These are phyloP conservation scores for Exophiala mesophila DNA, from an alignment of 2,329 filamentous ascomycete species.

Conservation along the genomic window DNA sequence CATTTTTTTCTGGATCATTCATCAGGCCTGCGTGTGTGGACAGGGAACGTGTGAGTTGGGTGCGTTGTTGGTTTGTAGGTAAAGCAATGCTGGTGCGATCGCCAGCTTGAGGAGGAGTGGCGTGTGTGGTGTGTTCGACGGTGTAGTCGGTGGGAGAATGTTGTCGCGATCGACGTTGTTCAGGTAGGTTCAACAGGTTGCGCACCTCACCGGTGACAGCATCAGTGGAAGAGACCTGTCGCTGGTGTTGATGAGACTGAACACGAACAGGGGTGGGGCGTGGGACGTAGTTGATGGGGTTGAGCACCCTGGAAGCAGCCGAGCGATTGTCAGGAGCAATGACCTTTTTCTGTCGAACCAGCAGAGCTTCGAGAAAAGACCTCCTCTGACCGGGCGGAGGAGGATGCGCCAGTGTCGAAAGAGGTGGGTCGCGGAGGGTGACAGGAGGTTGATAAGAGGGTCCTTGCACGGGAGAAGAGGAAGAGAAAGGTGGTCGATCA, in stretches of 20 bases:
- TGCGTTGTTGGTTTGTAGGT: constrained; percentile 40
- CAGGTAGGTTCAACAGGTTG: constrained; percentile 52
- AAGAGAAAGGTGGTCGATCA: constrained; percentile 3
- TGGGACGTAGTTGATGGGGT: constrained; percentile 58
- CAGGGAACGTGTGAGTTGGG: constrained; percentile 25
- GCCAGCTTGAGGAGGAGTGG: constrained; percentile 30
- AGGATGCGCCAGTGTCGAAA: constrained; percentile 28
- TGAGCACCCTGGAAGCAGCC: constrained; percentile 53
- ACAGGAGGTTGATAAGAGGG: constrained; percentile 20
- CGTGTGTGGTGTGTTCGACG: constrained; percentile 41
- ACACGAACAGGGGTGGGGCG: constrained; percentile 47
- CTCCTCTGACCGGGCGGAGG: constrained; percentile 12
- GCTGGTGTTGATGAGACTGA: constrained; percentile 28
- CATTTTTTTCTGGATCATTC: constrained; percentile 19
- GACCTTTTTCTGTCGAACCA: constrained; percentile 21
- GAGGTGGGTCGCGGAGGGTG: constrained; percentile 6
- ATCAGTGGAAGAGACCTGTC: constrained; percentile 18
- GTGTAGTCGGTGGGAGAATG: constrained; percentile 44
- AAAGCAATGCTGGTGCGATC: constrained; percentile 49
- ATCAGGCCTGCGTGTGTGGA: constrained; percentile 13
- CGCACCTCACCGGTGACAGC: constrained; percentile 46
- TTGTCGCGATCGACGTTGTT: constrained; percentile 52
- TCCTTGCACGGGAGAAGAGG: constrained; percentile 16
- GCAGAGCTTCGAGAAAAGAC: constrained; percentile 26
- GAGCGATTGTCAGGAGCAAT: constrained; percentile 23